Evolutionary conservation across 106 monocot species (phyloP).

Genomic region (Apostasia shenzhenica): DNA sequence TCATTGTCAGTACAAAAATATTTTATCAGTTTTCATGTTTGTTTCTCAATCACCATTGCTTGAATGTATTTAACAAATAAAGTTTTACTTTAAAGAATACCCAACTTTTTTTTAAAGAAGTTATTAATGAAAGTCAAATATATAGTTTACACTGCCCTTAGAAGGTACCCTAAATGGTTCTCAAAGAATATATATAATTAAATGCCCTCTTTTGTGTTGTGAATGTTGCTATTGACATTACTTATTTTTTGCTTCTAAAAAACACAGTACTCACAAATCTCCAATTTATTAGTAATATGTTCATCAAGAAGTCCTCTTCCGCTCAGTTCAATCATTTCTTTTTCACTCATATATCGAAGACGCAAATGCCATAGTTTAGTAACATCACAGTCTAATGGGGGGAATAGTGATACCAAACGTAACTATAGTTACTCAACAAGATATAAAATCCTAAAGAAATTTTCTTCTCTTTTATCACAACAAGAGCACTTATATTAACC

Average conservation of each 20-base stretch:
- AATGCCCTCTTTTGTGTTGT: neutral
- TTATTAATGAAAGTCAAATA: constrained; percentile 1
- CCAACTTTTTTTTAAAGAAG: neutral
- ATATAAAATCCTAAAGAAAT: neutral
- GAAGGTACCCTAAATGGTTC: neutral
- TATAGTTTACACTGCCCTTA: neutral
- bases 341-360: constrained; percentile 5
- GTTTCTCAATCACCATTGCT: neutral
- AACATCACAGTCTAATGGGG: neutral
- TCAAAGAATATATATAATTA: constrained; percentile 6
- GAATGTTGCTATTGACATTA: neutral
- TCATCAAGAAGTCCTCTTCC: neutral
- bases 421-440: neutral
- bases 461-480: neutral
- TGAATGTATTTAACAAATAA: neutral
- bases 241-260: constrained; percentile 2
- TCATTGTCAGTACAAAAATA: neutral
- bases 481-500: neutral
- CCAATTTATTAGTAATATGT: neutral
- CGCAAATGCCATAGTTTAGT: neutral
- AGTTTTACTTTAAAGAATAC: neutral
- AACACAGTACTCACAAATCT: neutral
- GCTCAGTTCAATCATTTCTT: neutral
- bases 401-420: neutral
- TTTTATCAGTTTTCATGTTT: neutral